Evolutionary conservation across 75 land plant species (phyloP).

Genomic region (Pinus albicaulis): DNA sequence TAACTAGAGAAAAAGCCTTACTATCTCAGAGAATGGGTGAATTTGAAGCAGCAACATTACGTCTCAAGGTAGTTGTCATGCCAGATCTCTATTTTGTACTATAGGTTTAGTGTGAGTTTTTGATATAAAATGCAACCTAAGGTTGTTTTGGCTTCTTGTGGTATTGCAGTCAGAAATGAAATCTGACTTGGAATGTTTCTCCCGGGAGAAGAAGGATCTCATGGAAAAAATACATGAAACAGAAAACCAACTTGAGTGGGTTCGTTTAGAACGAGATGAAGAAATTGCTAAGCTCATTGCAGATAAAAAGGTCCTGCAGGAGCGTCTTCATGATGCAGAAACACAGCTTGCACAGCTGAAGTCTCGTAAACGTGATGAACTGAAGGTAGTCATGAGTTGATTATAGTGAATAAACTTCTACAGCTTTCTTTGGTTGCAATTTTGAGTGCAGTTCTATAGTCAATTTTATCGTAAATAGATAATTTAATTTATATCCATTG

Average conservation of each 20-base stretch:
- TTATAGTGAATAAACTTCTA: background rate
- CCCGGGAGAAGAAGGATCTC: conserved; percentile 79
- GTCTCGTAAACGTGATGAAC: conserved; percentile 93
- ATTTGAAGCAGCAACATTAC: conserved; percentile 57
- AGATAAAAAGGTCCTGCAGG: conserved; percentile 79
- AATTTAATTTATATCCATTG: no score
- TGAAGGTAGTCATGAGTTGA: conserved; percentile 59
- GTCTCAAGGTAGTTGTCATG: conserved; percentile 67
- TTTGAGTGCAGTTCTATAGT: no score
- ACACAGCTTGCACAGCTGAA: conserved; percentile 79
- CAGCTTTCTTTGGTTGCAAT: no score
- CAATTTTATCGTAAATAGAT: no score
- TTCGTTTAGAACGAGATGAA: conserved; percentile 86
- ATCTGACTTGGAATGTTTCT: conserved; percentile 72
- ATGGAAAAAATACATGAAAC: conserved; percentile 75
- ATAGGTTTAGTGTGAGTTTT: background rate
- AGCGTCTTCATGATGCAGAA: conserved; percentile 87
- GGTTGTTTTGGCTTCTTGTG: background rate
- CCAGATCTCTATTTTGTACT: background rate
- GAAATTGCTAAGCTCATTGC: conserved; percentile 60
- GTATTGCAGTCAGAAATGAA: conserved; percentile 70
- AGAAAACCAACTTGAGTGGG: conserved; percentile 95
- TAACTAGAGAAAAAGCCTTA: conserved; percentile 63
- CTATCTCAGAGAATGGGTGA: conserved; percentile 65
- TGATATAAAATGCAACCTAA: conserved; percentile 4